Evolutionary conservation across 1,284 basidiomycete species (phyloP), one percentile per base, ranked within the genome.

Genomic region (Fomitiporia mediterranea): DNA sequence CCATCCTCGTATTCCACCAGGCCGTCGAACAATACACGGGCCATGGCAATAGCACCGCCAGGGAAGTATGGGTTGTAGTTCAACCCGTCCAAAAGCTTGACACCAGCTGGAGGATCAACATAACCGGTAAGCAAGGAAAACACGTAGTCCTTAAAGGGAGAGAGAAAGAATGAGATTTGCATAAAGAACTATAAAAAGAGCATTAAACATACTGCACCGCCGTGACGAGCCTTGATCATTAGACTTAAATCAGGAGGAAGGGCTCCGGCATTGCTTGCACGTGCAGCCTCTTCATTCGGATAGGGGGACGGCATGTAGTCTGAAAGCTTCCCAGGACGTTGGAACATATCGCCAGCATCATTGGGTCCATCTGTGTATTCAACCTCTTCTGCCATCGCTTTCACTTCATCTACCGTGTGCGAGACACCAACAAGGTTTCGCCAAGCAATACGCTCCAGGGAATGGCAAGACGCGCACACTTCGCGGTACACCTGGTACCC

Each of bases 401-500:
- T 93, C 62, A 79, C 82, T 75, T 99, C 96, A 65, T 96, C 92
- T 51, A 82, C 96, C 61, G 89, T 93, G 77, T 99, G 97, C 37
- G 94, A 98, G 58, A 98, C 93, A 69, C 94, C 97, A 65, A 99
- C 97, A 59, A 99, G 80, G 78, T 99, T 99, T 70, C 97, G 92
- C 97, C 97, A 99, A 61, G 97, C 97, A 70, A 99, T 95, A 67
- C 97, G 94, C 79, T 99, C 93, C 59, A 99, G 86, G 47, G 97
- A 99, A 74, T 99, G 97, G 76, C 97, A 99, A 15, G 97, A 92
- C 4, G 96, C 91, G 73, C 97, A 99, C 58, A 99, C 97, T 77
- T 99, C 96, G 60, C 94, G 92, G 81, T 99, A 99, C 51, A 99
- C 97, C 74, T 94, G 90, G 80, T 97, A 99, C 28, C 97, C 97